Evolutionary conservation across 345 rosid species (phyloP).

Genomic region (Raphanus sativus): DNA sequence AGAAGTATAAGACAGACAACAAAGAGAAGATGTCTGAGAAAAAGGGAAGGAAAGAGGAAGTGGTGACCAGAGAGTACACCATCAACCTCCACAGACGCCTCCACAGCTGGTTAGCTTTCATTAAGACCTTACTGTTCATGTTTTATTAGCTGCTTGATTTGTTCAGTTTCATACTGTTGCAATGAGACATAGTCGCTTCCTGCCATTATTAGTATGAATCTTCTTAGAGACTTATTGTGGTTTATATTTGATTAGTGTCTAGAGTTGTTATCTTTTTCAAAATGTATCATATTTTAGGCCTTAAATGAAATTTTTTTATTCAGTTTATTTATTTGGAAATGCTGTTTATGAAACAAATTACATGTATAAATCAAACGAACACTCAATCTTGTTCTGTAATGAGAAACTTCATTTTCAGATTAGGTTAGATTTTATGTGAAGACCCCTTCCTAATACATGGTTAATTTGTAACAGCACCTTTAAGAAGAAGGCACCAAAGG

Average conservation of each 20-base stretch:
- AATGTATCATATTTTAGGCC: not conserved
- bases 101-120: conserved; percentile 53
- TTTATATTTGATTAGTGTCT: not conserved
- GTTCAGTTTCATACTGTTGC: not conserved
- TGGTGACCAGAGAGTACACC: conserved; percentile 69
- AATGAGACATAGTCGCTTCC: not conserved
- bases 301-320: not conserved
- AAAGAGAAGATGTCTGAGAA: conserved; percentile 53
- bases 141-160: not conserved
- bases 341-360: not conserved
- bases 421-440: too few species aligned
- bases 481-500: conserved; percentile 92
- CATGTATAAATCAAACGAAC: not conserved
- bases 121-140: not conserved
- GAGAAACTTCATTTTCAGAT: not conserved
- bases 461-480: conserved; percentile 50
- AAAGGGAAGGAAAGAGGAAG: conserved; percentile 61
- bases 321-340: not conserved
- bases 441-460: too few species aligned
- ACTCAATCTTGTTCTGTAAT: not conserved
- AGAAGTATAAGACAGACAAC: conserved; percentile 2
- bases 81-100: conserved; percentile 69
- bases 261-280: not conserved
- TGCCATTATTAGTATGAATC: not conserved
- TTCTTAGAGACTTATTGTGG: not conserved